Evolutionary conservation across 177 flowering plant species (phyloP), one percentile per base, ranked within the genome.

Genomic region (Vitis hybrid): DNA sequence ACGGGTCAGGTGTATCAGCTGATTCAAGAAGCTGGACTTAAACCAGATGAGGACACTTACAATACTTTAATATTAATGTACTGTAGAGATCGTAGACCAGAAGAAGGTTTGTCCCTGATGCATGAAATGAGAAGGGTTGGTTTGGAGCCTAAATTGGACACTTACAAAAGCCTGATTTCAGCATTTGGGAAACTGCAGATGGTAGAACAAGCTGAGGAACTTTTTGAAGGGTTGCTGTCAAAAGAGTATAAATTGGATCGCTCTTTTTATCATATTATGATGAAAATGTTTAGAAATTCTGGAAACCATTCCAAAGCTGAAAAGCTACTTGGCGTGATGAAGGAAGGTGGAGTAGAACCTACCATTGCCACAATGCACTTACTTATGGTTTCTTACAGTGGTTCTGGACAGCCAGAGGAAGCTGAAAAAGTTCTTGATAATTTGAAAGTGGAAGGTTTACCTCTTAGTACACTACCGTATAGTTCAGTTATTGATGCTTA

Each of bases 301-400:
- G 97, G 93, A 54, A 71, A 82, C 58, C 86, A 86, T 80, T 74
- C 76, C 22, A 93, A 91, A 82, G 96, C 97, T 53, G 92, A 91
- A 79, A 85, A 79, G 26, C 67, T 91, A 31, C 69, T 93, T n/a
- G 75, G 68, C 71, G 66, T 71, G 76, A 93, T 95, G 99, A 91
- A 83, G 78, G 90, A 88, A 67, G 81, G 78, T 1, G 95, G 97
- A 56, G 73, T 91, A 39, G 90, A 93, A 63, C 97, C 99, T 61
- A 82, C 87, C 6, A 63, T 81, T 77, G 97, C 98, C 71, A 93
- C 99, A 61, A 93, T 93, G 97, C 99, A 95, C 77, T 81, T 95
- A 84, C 93, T 93, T 72, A 90, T 95, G 94, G 82, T 88, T 54
- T 93, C 98, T 61, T 91, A 90, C 84, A 86, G 98, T 61, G 83